Conservation (phyloP, 1,139 yeast genomes). For the Pichia cactophila region DNA sequence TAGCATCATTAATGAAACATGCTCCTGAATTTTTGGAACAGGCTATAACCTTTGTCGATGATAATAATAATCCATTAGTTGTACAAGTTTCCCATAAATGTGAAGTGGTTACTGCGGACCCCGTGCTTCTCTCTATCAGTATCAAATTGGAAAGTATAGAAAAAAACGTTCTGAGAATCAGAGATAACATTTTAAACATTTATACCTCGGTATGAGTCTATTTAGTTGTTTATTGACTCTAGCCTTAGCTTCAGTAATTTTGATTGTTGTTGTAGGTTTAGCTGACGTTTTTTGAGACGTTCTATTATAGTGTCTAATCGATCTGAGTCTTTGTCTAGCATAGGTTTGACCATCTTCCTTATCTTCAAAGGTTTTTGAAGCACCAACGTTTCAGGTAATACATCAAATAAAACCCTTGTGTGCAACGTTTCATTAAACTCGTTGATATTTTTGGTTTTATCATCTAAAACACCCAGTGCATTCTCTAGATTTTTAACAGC, state of each 20-base stretch:
- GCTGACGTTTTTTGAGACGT: constrained; percentile 16
- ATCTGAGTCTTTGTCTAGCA: constrained; percentile 16
- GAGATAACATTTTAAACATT: constrained; percentile 16
- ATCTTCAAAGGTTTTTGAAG: constrained; percentile 15
- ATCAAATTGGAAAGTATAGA: constrained; percentile 28
- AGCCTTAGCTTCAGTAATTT: constrained; percentile 14
- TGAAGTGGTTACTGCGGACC: constrained; percentile 29
- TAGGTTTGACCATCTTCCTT: constrained; percentile 19
- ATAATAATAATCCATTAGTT: constrained; percentile 21
- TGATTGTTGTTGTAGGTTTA: constrained; percentile 14
- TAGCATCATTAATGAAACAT: constrained; percentile 23
- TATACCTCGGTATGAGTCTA: background rate
- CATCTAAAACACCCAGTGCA: constrained; percentile 3
- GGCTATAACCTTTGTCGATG: constrained; percentile 25
- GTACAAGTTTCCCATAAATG: constrained; percentile 25
- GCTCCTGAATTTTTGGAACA: constrained; percentile 24
- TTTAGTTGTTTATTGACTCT: constrained; percentile 13
- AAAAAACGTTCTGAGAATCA: constrained; percentile 20
- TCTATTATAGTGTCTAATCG: constrained; percentile 13
- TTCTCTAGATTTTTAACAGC: constrained; percentile 3
- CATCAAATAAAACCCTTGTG: constrained; percentile 22
- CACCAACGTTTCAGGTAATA: constrained; percentile 22
- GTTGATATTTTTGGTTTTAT: constrained; percentile 4
- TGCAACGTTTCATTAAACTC: constrained; percentile 2
- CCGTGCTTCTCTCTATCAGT: constrained; percentile 26